Percentiles rank a stretch among this genome's conserved stretches.
Evolutionary conservation across 2,329 filamentous ascomycete genomes (phyloP).

Genomic region (Ophidiomyces ophidiicola): DNA sequence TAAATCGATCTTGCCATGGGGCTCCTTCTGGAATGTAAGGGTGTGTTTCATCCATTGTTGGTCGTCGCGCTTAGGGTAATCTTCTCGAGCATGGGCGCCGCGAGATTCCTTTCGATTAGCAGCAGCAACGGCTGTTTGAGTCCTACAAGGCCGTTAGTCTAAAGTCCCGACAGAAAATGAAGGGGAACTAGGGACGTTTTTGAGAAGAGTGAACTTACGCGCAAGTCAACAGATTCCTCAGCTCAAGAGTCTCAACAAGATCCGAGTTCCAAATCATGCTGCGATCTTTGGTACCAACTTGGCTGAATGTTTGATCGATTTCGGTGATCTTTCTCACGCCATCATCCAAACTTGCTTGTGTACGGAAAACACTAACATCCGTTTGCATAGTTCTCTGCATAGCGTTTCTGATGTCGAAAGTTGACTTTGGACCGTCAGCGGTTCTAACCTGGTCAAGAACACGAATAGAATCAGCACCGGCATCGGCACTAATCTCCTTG

Average conservation of each 20-base stretch:
- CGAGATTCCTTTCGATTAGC: conserved; percentile 94
- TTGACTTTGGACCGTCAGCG: conserved; percentile 72
- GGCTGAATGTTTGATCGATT: conserved; percentile 65
- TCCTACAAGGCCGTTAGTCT: conserved; percentile 35
- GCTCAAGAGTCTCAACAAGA: conserved; percentile 87
- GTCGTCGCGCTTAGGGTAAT: conserved; percentile 91
- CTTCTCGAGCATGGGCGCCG: conserved; percentile 93
- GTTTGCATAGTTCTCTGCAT: conserved; percentile 99
- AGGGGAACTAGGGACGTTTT: too few species aligned
- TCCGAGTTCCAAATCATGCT: conserved; percentile 99
- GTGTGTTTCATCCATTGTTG: conserved; percentile 99
- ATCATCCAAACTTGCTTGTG: conserved; percentile 83
- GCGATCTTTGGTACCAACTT: conserved; percentile 92
- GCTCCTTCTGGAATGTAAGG: conserved; percentile 85
- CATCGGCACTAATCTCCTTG: conserved; percentile 68
- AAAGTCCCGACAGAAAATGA: neutral
- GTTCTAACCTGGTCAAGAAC: conserved; percentile 77
- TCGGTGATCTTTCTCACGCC: conserved; percentile 78
- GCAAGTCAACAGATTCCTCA: conserved; percentile 91
- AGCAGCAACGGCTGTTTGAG: conserved; percentile 82
- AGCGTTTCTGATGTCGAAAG: conserved; percentile 71
- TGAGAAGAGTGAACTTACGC: conserved; percentile 57
- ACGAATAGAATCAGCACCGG: conserved; percentile 75
- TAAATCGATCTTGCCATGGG: conserved; percentile 76
- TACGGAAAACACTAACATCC: conserved; percentile 93